Evolutionary conservation across 345 rosid species (phyloP).

Genomic region (Brassica juncea): DNA sequence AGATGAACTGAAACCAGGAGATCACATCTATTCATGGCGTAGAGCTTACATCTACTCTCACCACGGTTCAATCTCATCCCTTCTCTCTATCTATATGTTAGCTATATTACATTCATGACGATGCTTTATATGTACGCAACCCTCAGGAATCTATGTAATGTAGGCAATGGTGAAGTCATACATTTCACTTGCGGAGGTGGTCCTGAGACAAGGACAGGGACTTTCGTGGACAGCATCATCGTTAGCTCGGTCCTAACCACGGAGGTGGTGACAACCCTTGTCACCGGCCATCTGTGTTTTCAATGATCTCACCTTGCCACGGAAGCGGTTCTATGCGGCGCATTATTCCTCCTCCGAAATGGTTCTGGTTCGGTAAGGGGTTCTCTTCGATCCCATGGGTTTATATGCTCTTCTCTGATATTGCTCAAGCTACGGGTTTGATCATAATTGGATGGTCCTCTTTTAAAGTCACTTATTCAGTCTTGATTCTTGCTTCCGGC

Average conservation of each 20-base stretch:
- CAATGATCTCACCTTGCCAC: too few relatives aligned
- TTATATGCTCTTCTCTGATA: too few relatives aligned
- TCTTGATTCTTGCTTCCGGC: too few relatives aligned
- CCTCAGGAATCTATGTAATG: constrained; percentile 56
- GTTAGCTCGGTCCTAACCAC: constrained; percentile 55
- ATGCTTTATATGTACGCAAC: background rate
- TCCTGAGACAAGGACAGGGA: constrained; percentile 65
- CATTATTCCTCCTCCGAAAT: too few relatives aligned
- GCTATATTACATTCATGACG: background rate
- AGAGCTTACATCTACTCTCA: constrained; percentile 64
- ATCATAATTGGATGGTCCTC: too few relatives aligned
- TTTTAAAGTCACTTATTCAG: too few relatives aligned
- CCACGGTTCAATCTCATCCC: constrained; percentile 54
- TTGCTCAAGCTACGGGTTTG: too few relatives aligned
- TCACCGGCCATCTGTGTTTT: background rate
- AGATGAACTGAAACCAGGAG: constrained; percentile 60
- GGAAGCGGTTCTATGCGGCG: too few relatives aligned
- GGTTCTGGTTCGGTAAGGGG: too few relatives aligned
- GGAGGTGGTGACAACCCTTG: constrained; percentile 47
- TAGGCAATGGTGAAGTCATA: constrained; percentile 66
- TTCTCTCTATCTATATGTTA: too few relatives aligned
- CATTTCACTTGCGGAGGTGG: constrained; percentile 81
- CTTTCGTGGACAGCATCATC: constrained; percentile 57
- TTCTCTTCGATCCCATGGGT: too few relatives aligned
- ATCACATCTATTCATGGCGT: constrained; percentile 89